Evolutionary conservation across 306 rosid genomes (phyloP), one percentile per base, ranked within the genome.

Genomic region (Quercus variabilis): DNA sequence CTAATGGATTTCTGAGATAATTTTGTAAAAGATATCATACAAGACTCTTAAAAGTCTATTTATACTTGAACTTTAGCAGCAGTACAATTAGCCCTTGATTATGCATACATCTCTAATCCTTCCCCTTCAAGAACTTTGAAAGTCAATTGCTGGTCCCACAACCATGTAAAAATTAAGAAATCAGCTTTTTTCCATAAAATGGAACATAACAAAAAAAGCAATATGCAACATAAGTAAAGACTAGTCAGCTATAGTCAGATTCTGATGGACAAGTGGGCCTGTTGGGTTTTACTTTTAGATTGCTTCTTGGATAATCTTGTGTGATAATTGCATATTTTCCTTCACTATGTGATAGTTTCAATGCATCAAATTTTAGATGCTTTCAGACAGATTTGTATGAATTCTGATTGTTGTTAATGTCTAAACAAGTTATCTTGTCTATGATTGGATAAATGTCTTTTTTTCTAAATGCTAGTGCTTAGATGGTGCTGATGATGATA

Each of bases 401-500:
- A 31, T 67, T 33, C 11, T 67, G 12, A 19, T 77, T 54, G 21
- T 46, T 28, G 46, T 72, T 20, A 31, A 68, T 46, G 81, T 57
- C 17, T 81, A 79, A 71, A 77, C 74, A 59, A 33, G 62, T 35
- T 79, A 2, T 52, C 63, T 67, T 25, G 49, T 6, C 4, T 59
- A 28, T 41, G 43, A 58, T 69, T 8, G 71, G 11, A 62, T 83
- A 55, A 58, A 80, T 73, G 31, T 78, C 54, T 83, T 81, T 70
- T 41, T 6, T 77, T 77, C 46, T 74, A 76, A 60, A 77, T 88
- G 78, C 63, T 78, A 94, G 99, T 87, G 86, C 82, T 81, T 94
- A 80, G 95, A 91, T 77, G 91, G 86, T 72, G 86, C 79, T 69
- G 87, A 74, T 79, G 91, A 86, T 70, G 91, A 85, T 49, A 81